Conservation (phyloP, 2,329 filamentous ascomycete species). For the Trichoderma sp. region DNA sequence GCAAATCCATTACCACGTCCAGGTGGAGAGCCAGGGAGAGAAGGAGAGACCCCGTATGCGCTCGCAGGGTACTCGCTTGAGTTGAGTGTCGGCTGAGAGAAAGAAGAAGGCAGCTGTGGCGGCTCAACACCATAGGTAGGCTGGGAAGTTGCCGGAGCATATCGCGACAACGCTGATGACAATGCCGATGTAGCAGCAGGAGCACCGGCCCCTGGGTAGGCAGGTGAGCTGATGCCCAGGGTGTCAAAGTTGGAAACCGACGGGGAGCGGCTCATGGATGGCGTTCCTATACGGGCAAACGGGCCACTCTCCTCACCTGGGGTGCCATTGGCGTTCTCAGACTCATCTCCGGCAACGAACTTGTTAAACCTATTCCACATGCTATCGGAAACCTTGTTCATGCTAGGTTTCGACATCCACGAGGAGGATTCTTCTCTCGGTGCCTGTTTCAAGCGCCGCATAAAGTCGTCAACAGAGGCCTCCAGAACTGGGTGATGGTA, state of each 20-base stretch:
- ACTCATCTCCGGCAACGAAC: slow-evolving; percentile 91
- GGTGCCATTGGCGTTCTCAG: slow-evolving; percentile 67
- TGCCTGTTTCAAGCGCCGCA: slow-evolving; percentile 78
- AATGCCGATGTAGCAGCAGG: slow-evolving; percentile 38
- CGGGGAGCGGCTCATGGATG: slow-evolving; percentile 72
- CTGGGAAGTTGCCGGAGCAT: slow-evolving; percentile 35
- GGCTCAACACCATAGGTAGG: slow-evolving; percentile 43
- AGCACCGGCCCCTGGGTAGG: slow-evolving; percentile 36
- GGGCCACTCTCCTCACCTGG: slow-evolving; percentile 70
- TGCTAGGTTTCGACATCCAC: slow-evolving; percentile 93
- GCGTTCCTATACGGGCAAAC: slow-evolving; percentile 77
- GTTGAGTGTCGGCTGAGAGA: slow-evolving; percentile 29
- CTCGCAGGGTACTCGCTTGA: slow-evolving; percentile 38
- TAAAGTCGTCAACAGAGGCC: slow-evolving; percentile 77
- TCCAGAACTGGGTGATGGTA: slow-evolving; percentile 82
- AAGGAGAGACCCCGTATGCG: slow-evolving; percentile 41
- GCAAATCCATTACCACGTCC: slow-evolving; percentile 29
- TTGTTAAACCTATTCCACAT: slow-evolving; percentile 94
- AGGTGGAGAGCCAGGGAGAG: slow-evolving; percentile 28
- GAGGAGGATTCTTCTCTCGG: slow-evolving; percentile 79
- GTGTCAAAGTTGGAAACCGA: slow-evolving; percentile 72
- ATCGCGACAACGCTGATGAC: slow-evolving; percentile 40
- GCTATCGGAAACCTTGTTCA: slow-evolving; percentile 91
- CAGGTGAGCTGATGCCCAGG: slow-evolving; percentile 59
- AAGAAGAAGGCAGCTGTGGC: slow-evolving; percentile 51